These are phyloP conservation scores for Fusarium fujikuroi DNA, from an alignment of 2,329 filamentous ascomycete species.

Conservation along the genomic window DNA sequence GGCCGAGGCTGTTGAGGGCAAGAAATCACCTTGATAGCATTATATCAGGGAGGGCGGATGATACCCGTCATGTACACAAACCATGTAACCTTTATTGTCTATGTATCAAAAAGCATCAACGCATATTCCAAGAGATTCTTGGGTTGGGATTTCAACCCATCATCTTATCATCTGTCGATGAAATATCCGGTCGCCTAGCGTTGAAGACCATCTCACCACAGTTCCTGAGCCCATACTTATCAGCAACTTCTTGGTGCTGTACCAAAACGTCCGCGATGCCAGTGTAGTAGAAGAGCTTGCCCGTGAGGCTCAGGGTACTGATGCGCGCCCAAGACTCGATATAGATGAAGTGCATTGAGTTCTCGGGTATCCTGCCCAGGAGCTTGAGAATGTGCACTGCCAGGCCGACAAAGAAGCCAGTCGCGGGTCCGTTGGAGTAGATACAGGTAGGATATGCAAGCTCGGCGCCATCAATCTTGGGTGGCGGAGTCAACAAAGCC, in stretches of 20 bases:
- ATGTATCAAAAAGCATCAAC: constrained; percentile 38
- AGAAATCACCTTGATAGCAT: constrained; percentile 22
- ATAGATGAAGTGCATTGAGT: constrained; percentile 79
- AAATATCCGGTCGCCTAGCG: constrained; percentile 43
- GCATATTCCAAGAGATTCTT: constrained; percentile 25
- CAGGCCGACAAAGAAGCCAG: constrained; percentile 78
- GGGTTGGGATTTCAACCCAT: neutral
- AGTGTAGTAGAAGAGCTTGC: constrained; percentile 73
- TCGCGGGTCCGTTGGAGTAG: constrained; percentile 89
- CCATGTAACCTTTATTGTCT: constrained; percentile 38
- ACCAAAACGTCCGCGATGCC: constrained; percentile 82
- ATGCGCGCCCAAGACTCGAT: constrained; percentile 94
- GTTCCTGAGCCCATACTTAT: constrained; percentile 53
- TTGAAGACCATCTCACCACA: constrained; percentile 56
- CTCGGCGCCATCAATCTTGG: constrained; percentile 32
- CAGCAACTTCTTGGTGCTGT: constrained; percentile 77
- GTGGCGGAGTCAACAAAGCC: constrained; percentile 59
- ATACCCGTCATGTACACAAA: constrained; percentile 41
- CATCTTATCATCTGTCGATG: constrained; percentile 16
- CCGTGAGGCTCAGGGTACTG: constrained; percentile 83
- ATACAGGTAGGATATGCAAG: constrained; percentile 75
- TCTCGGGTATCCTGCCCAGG: constrained; percentile 55
- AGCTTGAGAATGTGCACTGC: constrained; percentile 62
- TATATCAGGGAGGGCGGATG: constrained; percentile 17
- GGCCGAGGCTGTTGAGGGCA: constrained; percentile 34